phyloP scores from a whole-genome alignment of 345 rosid species.

The Linum trigynum region DNA sequence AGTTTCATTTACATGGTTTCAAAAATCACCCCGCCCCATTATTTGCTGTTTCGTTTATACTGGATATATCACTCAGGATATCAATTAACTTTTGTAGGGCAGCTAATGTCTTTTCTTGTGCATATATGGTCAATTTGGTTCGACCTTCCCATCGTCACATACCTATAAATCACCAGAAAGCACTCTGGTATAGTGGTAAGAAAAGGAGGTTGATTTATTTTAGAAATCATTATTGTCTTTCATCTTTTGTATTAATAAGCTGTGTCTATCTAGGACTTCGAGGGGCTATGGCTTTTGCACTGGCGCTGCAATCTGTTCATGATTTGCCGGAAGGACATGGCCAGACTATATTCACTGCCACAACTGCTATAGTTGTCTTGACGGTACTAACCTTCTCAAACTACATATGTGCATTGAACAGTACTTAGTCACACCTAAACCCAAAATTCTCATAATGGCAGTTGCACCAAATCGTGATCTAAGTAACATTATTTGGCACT shows the following conservation, averaged over 20 bases:
- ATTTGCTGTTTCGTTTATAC: conserved; percentile 4
- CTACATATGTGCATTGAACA: too few species aligned
- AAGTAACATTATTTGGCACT: too few species aligned
- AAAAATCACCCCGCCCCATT: conserved; percentile 1
- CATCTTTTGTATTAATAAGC: conserved; percentile 7
- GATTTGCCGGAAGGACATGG: conserved; percentile 99
- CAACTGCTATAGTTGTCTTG: conserved; percentile 91
- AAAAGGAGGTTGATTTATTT: conserved; percentile 1
- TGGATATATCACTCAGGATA: conserved; percentile 22
- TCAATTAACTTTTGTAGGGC: conserved; percentile 51
- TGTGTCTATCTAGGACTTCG: conserved; percentile 56
- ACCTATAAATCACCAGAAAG: conserved; percentile 88
- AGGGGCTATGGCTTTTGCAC: conserved; percentile 99
- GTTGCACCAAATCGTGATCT: too few species aligned
- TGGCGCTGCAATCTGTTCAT: conserved; percentile 94
- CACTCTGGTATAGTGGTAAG: conserved; percentile 99
- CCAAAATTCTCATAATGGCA: too few species aligned
- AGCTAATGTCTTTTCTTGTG: conserved; percentile 86
- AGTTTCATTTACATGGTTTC: neutral
- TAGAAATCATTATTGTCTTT: neutral
- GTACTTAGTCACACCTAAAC: too few species aligned
- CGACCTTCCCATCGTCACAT: conserved; percentile 72
- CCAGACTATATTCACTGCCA: conserved; percentile 93
- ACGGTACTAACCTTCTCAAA: conserved; percentile 36
- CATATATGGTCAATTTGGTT: conserved; percentile 75